Evolutionary conservation across 192 early-diverging fungal species (phyloP).

Genomic region (Umbelopsis sp.): DNA sequence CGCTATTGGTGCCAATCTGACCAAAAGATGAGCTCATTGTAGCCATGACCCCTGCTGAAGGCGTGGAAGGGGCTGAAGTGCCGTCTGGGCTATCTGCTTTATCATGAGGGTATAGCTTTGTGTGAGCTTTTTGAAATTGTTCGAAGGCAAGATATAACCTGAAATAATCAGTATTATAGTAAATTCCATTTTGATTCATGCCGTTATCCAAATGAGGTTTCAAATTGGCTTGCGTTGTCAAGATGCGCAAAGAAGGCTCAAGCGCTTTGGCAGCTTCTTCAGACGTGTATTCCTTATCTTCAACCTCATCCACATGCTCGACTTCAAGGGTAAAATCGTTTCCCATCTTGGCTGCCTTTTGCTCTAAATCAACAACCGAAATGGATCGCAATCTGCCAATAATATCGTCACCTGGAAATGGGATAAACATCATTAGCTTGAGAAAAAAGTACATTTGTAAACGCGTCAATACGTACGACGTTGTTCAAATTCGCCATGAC

Average conservation of each 20-base stretch:
- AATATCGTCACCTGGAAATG: slow-evolving; percentile 41
- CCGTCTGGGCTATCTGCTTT: slow-evolving; percentile 11
- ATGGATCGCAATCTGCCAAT: slow-evolving; percentile 37
- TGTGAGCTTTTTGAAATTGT: slow-evolving; percentile 39
- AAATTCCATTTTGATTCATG: slow-evolving; percentile 50
- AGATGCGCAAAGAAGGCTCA: slow-evolving; percentile 28
- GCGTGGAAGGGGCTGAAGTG: slow-evolving; percentile 1
- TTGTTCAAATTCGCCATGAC: slow-evolving; percentile 45
- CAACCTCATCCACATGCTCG: slow-evolving; percentile 8
- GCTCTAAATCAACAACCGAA: slow-evolving; percentile 34
- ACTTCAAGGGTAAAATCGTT: slow-evolving; percentile 37
- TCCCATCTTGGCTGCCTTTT: slow-evolving; percentile 34
- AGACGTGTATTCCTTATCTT: slow-evolving; percentile 1
- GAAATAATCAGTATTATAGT: slow-evolving; percentile 46
- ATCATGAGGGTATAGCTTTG: slow-evolving; percentile 33
- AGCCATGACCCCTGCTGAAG: slow-evolving; percentile 1
- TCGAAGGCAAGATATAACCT: slow-evolving; percentile 45
- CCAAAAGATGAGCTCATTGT: slow-evolving; percentile 17
- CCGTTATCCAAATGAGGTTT: slow-evolving; percentile 47
- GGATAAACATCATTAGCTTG: neutral
- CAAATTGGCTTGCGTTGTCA: slow-evolving; percentile 36
- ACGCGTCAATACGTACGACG: slow-evolving; percentile 30
- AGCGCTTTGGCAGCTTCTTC: slow-evolving; percentile 28
- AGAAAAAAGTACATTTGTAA: neutral
- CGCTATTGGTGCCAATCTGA: neutral